Conservation (phyloP, 1,139 yeast genomes). For the Sugiyamaella pinicola region DNA sequence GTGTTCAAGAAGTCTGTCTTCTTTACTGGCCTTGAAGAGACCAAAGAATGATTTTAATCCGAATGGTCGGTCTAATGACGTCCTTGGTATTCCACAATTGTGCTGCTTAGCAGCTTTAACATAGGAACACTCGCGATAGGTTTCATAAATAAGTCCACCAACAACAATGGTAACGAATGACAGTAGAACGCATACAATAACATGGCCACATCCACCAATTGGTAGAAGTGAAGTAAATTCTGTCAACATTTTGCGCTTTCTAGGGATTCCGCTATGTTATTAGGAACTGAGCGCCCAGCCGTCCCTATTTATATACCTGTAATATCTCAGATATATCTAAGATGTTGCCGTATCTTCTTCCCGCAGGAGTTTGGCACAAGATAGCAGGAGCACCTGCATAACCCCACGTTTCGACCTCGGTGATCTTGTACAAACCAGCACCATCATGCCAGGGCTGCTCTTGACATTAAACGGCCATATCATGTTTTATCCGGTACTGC, state of each 20-base stretch:
- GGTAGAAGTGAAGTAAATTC: not conserved
- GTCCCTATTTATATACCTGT: not conserved
- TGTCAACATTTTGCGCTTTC: not conserved
- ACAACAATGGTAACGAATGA: not conserved
- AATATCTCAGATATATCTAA: not conserved
- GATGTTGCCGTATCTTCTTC: not conserved
- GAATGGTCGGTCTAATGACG: slow-evolving; percentile 22
- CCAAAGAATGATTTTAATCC: slow-evolving; percentile 22
- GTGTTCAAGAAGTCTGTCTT: slow-evolving; percentile 14
- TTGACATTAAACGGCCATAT: too few species aligned
- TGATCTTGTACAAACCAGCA: not conserved
- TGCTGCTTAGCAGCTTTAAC: not conserved
- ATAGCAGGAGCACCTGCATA: not conserved
- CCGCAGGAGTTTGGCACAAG: not conserved
- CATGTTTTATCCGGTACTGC: too few species aligned
- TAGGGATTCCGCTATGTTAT: too few species aligned
- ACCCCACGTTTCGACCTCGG: not conserved
- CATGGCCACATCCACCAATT: not conserved
- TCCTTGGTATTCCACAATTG: slow-evolving; percentile 3
- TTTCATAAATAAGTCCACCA: not conserved
- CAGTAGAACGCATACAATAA: not conserved
- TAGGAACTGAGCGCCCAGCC: too few species aligned
- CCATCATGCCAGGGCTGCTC: not conserved
- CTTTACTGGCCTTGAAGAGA: slow-evolving; percentile 15
- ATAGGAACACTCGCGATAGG: not conserved